Evolutionary conservation across 2,329 filamentous ascomycete species (phyloP).

Genomic region (Penicillium sp.): DNA sequence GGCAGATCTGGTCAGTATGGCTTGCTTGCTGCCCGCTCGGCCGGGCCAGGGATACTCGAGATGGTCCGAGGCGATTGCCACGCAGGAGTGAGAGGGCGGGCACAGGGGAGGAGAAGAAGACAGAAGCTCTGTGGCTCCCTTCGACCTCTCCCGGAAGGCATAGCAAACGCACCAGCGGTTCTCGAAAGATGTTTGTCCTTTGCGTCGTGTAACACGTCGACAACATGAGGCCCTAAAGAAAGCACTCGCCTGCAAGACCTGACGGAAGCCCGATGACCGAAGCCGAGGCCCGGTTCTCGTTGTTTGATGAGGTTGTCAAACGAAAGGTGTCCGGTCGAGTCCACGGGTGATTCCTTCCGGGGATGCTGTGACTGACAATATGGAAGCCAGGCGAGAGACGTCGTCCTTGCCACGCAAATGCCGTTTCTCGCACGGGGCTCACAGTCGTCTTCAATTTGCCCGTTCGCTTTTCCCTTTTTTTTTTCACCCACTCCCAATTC

Average conservation of each 20-base stretch:
- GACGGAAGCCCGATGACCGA: conserved; percentile 16
- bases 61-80: conserved; percentile 7
- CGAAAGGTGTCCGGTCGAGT: no score
- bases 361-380: no score
- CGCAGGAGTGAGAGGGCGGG: conserved; percentile 5
- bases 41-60: conserved; percentile 3
- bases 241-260: conserved; percentile 24
- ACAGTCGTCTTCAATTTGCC: no score
- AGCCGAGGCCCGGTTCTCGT: neutral
- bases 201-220: conserved; percentile 34
- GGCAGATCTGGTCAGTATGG: conserved; percentile 14
- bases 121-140: conserved; percentile 10
- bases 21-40: conserved; percentile 4
- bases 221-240: conserved; percentile 29
- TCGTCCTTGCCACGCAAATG: no score
- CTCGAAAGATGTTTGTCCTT: conserved; percentile 35
- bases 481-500: conserved; percentile 14
- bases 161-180: conserved; percentile 29
- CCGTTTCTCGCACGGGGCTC: no score
- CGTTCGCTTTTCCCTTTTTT: conserved; percentile 2
- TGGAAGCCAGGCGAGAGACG: no score
- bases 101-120: conserved; percentile 10
- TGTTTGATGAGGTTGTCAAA: no score
- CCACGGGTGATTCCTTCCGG: no score
- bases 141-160: conserved; percentile 9